phyloP scores from a whole-genome alignment of 805 yeast species.

The Candida easanensis region DNA sequence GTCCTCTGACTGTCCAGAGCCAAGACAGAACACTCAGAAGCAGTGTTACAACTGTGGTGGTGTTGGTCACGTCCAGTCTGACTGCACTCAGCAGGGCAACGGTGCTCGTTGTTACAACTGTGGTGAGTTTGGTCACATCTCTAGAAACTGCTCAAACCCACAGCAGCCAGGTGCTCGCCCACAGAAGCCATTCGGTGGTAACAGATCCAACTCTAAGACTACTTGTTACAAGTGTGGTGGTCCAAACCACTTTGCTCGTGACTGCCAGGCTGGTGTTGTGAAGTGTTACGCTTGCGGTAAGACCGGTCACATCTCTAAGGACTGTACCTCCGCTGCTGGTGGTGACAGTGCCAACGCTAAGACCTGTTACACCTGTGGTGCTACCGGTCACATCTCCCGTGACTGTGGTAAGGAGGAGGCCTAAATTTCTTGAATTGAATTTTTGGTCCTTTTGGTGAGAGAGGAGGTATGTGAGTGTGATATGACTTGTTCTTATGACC shows the following conservation, averaged over 20 bases:
- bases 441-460: not conserved
- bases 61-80: slow-evolving; percentile 84
- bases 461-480: slow-evolving; percentile 2
- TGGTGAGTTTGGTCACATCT: slow-evolving; percentile 75
- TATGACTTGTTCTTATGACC: slow-evolving; percentile 10
- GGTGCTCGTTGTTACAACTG: slow-evolving; percentile 81
- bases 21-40: slow-evolving; percentile 79
- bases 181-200: slow-evolving; percentile 17
- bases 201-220: slow-evolving; percentile 29
- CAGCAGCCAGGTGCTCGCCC: slow-evolving; percentile 24
- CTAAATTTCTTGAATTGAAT: not conserved
- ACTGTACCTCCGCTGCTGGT: slow-evolving; percentile 60
- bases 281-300: slow-evolving; percentile 94
- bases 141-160: slow-evolving; percentile 68
- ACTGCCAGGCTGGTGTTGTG: slow-evolving; percentile 66
- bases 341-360: slow-evolving; percentile 31
- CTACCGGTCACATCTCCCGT: slow-evolving; percentile 82
- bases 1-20: slow-evolving; percentile 83
- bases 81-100: slow-evolving; percentile 57
- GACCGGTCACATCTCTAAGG: slow-evolving; percentile 85
- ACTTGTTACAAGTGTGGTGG: slow-evolving; percentile 91
- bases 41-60: slow-evolving; percentile 94
- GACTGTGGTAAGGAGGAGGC: slow-evolving; percentile 45
- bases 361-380: slow-evolving; percentile 46
- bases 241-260: slow-evolving; percentile 90